Evolutionary conservation across 2,329 filamentous ascomycete genomes (phyloP).

Genomic region (Epichloe sylvatica): DNA sequence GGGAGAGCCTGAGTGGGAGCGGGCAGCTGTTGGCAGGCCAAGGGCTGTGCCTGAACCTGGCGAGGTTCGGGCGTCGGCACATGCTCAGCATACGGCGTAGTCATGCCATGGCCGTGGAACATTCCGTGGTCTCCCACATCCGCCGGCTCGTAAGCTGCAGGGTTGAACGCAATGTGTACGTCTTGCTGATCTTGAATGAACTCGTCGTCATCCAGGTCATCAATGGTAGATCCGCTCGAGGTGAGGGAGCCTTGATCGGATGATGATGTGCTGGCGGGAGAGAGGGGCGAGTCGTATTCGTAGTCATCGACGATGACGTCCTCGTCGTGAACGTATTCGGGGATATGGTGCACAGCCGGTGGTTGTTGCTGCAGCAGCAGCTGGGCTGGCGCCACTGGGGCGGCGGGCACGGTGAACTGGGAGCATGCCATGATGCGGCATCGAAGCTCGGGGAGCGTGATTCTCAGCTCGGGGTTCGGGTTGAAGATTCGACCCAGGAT

Average conservation of each 20-base stretch:
- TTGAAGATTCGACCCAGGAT: conserved; percentile 84
- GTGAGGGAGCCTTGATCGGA: conserved; percentile 39
- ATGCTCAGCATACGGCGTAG: conserved; percentile 31
- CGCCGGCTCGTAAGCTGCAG: conserved; percentile 33
- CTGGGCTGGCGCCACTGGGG: conserved; percentile 16
- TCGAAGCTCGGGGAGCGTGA: conserved; percentile 67
- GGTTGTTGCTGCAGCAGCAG: conserved; percentile 18
- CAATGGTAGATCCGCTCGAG: conserved; percentile 39
- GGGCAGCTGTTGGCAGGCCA: conserved; percentile 22
- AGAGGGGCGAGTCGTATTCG: conserved; percentile 33
- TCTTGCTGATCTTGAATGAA: conserved; percentile 31
- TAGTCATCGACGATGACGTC: conserved; percentile 29
- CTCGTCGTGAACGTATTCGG: conserved; percentile 35
- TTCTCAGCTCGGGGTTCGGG: conserved; percentile 67
- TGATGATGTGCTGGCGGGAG: conserved; percentile 35
- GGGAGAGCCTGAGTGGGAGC: too few species aligned
- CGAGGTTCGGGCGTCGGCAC: conserved; percentile 14
- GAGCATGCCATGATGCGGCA: conserved; percentile 63
- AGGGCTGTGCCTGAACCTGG: conserved; percentile 12
- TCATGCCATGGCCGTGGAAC: conserved; percentile 28
- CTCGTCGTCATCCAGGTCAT: conserved; percentile 37
- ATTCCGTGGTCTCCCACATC: conserved; percentile 25
- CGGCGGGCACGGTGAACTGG: conserved; percentile 48
- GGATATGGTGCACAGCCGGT: conserved; percentile 27
- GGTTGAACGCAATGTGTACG: conserved; percentile 25